Evolutionary conservation across 108 stramenopile genomes (phyloP), one percentile per base, ranked within the genome.

Genomic region (Cylindrotheca fusiformis): DNA sequence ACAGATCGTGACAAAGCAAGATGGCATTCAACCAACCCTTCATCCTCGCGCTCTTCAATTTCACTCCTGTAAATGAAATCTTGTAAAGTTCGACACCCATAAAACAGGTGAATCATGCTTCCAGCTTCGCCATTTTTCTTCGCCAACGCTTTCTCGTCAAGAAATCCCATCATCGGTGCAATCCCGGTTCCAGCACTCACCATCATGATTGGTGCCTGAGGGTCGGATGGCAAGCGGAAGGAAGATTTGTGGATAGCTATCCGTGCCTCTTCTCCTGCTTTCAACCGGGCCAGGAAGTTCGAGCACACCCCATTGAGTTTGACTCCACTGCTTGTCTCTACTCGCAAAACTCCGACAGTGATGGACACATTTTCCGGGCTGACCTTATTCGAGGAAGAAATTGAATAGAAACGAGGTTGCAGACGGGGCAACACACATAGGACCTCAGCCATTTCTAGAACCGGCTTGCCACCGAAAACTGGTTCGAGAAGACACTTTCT

Each of bases 121-220:
- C 3, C 4, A 1, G 21, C 3, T 30, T 4, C 49, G 1, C 52
- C 51, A 26, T 53, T 21, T 23, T n/a, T 32, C 17, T 2, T 4
- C 3, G 17, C 55, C 36, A 32, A 10, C 19, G 29, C 55, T 23
- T 57, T 22, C 3, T 51, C 71, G n/a, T 51, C 12, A 3, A 72
- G 56, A 36, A 72, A 72, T 1, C 71, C 71, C 48, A 72, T 60
- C 55, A 72, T 48, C 3, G 71, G 71, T 36, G 71, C 32, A 5
- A 72, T 1, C 26, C 71, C 71, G 6, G 71, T 62, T 6, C 71
- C 71, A 3, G 71, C 5, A 32, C 71, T 64, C 3, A 72, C 51
- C 71, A 72, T 72, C 19, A 72, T 51, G 2, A 72, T 24, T 19
- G 71, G 64, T 3, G 62, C 8, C 2, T n/a, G 25, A 19, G 27